Conservation (phyloP, 805 yeast genomes). For the Cyberlindnera petersonii region DNA sequence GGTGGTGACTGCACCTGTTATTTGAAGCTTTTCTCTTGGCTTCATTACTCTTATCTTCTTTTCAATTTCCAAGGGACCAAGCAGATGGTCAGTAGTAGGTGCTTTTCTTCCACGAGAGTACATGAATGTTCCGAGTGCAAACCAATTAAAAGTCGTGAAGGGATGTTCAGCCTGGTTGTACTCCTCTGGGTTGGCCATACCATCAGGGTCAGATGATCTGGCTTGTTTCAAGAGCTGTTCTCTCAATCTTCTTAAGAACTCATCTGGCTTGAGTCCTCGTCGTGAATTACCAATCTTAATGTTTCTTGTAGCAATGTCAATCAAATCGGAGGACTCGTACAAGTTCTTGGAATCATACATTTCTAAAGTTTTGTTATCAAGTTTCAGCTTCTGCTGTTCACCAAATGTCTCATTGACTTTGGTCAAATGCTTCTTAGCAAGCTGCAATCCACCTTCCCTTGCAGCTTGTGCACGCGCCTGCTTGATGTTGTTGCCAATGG, state of each 20-base stretch:
- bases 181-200: conserved; percentile 23
- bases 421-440: conserved; percentile 42
- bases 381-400: conserved; percentile 34
- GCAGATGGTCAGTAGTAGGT: conserved; percentile 52
- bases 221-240: conserved; percentile 35
- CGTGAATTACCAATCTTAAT: conserved; percentile 55
- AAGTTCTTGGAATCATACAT: conserved; percentile 68
- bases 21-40: conserved; percentile 41
- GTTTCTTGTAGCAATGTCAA: conserved; percentile 60
- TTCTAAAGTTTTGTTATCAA: conserved; percentile 36
- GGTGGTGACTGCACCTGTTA: conserved; percentile 38
- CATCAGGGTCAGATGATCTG: conserved; percentile 21
- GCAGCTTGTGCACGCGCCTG: conserved; percentile 47
- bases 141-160: conserved; percentile 55
- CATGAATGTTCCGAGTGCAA: conserved; percentile 50
- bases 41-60: conserved; percentile 38
- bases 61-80: conserved; percentile 68
- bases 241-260: conserved; percentile 39
- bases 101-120: conserved; percentile 44
- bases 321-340: conserved; percentile 54
- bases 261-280: conserved; percentile 44
- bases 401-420: conserved; percentile 46
- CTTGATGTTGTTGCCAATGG: conserved; percentile 27
- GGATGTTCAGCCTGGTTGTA: conserved; percentile 27
- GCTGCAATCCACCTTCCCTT: conserved; percentile 52